phyloP scores from a whole-genome alignment of 225 moss, liverwort and hornwort genomes.

The Antitrichia curtipendula region DNA sequence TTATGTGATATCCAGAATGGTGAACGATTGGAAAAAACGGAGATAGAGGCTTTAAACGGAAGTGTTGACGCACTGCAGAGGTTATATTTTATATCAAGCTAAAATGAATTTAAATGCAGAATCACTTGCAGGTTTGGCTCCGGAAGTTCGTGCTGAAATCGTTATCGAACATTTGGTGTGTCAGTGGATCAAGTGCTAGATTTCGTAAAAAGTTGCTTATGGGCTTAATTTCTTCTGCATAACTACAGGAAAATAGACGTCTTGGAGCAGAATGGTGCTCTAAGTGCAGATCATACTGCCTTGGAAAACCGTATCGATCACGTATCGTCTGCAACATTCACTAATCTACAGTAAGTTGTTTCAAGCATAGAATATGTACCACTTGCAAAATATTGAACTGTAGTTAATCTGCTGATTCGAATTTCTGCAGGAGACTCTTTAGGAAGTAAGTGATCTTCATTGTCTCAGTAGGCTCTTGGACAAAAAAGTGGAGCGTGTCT shows the following conservation, averaged over 20 bases:
- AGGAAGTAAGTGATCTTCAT: not conserved
- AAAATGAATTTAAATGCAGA: not conserved
- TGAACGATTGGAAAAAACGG: not conserved
- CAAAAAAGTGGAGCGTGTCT: constrained; percentile 74
- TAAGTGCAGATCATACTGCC: constrained; percentile 1
- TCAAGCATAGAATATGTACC: not conserved
- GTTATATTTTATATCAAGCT: not conserved
- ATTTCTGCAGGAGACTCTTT: not conserved
- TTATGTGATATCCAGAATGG: constrained; percentile 4
- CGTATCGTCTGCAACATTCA: constrained; percentile 83
- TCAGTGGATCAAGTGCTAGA: constrained; percentile 1
- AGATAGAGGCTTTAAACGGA: not conserved
- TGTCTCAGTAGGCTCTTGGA: constrained; percentile 53
- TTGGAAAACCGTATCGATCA: constrained; percentile 78
- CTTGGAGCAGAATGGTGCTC: constrained; percentile 28
- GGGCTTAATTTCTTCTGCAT: not conserved
- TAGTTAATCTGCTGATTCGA: not conserved
- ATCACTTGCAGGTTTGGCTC: not conserved
- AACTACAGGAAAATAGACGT: constrained; percentile 57
- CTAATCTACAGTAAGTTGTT: constrained; percentile 50
- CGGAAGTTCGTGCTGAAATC: not conserved
- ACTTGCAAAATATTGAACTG: not conserved
- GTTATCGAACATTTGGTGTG: not conserved
- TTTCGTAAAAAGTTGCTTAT: not conserved
- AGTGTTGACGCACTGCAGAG: constrained; percentile 27